Base-by-base conservation (phyloP, 257 asterid genomes). In the Leptodermis oblonga region DNA sequence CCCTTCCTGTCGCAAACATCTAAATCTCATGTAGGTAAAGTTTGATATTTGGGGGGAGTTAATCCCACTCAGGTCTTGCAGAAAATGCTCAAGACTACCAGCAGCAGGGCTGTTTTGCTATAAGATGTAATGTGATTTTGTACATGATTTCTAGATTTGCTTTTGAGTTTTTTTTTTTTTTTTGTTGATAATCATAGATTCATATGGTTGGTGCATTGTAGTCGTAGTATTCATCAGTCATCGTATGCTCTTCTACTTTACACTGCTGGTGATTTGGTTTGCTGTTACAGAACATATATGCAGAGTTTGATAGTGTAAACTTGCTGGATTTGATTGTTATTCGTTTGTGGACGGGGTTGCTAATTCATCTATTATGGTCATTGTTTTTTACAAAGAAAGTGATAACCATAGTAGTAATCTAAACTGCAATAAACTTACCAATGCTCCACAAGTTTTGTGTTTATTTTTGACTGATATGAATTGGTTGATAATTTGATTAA, bases 121-220 rank as follows among this genome's bases (percentile, higher is more conserved):
- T 15, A 48, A 42, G 9, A 17, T 62, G 69, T 53, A 73, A 41
- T 41, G 65, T 46, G 54, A 43, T 45, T 53, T n/a, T 73, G 77
- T 73, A 73, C 49, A 73, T 72, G 64, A 70, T 49, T 33, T 41
- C 17, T 62, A 49, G 34, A 43, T 12, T n/a, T 12, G 60, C 39
- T 63, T 55, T 28, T n/a, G 69, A 49, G 33, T 42, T 63, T n/a
- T 36, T 65, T 18, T 0, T 66, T 42, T 63, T n/a, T 36, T 65
- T 18, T 0, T 66, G 60, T 48, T 20, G 33, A 49, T 49, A 18
- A 18, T 49, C 55, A 0, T 18, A 49, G 18, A 18, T 5, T 49
- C 55, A 0, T 18, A 49, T 17, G 59, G 59, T 52, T 52, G n/a
- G 59, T n/a, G 31, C 2, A 52, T 52, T 48, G 54, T 48, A 48